Evolutionary conservation across 2,329 filamentous ascomycete species (phyloP).

Genomic region (Sclerotinia borealis): DNA sequence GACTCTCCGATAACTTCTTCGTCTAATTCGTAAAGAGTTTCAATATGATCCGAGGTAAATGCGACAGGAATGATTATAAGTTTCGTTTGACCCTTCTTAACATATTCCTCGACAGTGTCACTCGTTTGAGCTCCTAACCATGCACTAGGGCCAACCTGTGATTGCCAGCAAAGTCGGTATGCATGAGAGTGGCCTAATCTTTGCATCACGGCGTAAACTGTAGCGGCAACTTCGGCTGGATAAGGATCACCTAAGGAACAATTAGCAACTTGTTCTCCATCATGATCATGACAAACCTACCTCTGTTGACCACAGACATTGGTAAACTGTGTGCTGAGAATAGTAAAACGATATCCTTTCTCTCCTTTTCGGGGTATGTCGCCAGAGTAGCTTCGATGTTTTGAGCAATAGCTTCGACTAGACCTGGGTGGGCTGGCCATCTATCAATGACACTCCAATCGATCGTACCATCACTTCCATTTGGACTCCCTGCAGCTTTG

Average conservation of each 20-base stretch:
- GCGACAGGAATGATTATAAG: slow-evolving; percentile 89
- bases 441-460: slow-evolving; percentile 97
- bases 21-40: slow-evolving; percentile 92
- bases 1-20: slow-evolving; percentile 90
- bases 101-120: slow-evolving; percentile 79
- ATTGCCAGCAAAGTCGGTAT: slow-evolving; percentile 95
- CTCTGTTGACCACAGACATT: slow-evolving; percentile 94
- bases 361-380: slow-evolving; percentile 75
- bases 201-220: slow-evolving; percentile 95
- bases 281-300: slow-evolving; percentile 38
- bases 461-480: slow-evolving; percentile 61
- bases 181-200: slow-evolving; percentile 80
- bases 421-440: slow-evolving; percentile 86
- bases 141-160: slow-evolving; percentile 88
- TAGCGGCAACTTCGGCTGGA: slow-evolving; percentile 90
- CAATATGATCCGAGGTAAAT: slow-evolving; percentile 98
- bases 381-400: slow-evolving; percentile 83
- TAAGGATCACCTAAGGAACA: slow-evolving; percentile 70
- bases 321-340: slow-evolving; percentile 95
- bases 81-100: slow-evolving; percentile 86
- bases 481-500: slow-evolving; percentile 43
- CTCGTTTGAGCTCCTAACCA: slow-evolving; percentile 95
- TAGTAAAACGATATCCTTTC: slow-evolving; percentile 75
- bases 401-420: slow-evolving; percentile 86
- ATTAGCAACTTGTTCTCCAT: slow-evolving; percentile 16